These are phyloP conservation scores for Apiospora arundinis DNA, from an alignment of 2,329 filamentous ascomycete genomes.

Conservation along the genomic window DNA sequence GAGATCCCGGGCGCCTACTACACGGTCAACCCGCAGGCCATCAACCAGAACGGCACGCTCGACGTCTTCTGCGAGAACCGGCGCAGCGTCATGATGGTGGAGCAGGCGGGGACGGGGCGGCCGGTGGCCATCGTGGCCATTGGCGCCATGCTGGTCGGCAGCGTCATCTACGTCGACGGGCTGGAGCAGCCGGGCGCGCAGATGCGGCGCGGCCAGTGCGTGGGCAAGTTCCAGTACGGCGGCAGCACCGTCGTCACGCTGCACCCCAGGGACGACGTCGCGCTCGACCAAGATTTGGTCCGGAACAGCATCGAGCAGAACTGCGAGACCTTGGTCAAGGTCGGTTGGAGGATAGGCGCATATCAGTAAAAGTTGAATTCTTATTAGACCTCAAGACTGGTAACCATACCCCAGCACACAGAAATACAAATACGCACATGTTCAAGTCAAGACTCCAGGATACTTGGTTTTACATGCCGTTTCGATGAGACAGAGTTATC, in stretches of 20 bases:
- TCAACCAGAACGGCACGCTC: slow-evolving; percentile 1
- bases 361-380: not conserved
- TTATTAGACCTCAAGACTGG: too few relatives aligned
- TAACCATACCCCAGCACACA: too few relatives aligned
- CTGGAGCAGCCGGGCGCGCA: not conserved
- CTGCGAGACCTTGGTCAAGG: not conserved
- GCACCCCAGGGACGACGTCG: not conserved
- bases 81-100: slow-evolving; percentile 11
- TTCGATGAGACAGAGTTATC: too few relatives aligned
- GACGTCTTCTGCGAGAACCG: slow-evolving; percentile 11
- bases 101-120: not conserved
- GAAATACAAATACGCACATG: too few relatives aligned
- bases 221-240: slow-evolving; percentile 6
- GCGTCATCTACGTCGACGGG: not conserved
- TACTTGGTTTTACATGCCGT: too few relatives aligned
- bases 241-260: slow-evolving; percentile 1
- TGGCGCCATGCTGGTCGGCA: slow-evolving; percentile 8
- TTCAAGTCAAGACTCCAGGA: too few relatives aligned
- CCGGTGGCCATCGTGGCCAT: not conserved
- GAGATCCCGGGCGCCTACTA: slow-evolving; percentile 3
- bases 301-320: slow-evolving; percentile 2
- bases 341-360: not conserved
- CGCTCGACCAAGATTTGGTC: not conserved
- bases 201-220: not conserved
- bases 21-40: slow-evolving; percentile 2